These are phyloP conservation scores for Taiwanofungus camphoratus DNA, from an alignment of 1,284 basidiomycete genomes.

Conservation along the genomic window DNA sequence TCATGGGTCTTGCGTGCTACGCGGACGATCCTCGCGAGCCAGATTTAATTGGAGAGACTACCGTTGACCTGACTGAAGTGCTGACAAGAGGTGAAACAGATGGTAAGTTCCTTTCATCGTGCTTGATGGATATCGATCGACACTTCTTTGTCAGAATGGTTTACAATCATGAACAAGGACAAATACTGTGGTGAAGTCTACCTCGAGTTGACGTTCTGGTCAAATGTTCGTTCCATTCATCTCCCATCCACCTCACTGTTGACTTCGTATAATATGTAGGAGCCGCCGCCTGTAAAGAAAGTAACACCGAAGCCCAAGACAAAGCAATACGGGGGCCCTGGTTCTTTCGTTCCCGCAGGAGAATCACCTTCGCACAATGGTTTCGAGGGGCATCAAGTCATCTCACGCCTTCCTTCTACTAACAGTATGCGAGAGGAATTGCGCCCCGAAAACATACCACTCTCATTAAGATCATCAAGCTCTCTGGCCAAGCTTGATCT, in stretches of 20 bases:
- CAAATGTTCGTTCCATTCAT: constrained; percentile 61
- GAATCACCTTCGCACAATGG: constrained; percentile 30
- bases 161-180: constrained; percentile 82
- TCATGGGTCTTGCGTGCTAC: constrained; percentile 82
- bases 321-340: constrained; percentile 70
- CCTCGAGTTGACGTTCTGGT: constrained; percentile 93
- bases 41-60: constrained; percentile 89
- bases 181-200: constrained; percentile 94
- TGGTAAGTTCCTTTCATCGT: constrained; percentile 47
- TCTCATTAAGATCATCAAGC: constrained; percentile 50
- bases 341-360: constrained; percentile 60
- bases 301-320: constrained; percentile 42
- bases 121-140: not conserved
- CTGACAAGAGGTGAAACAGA: constrained; percentile 95
- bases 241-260: constrained; percentile 4
- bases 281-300: constrained; percentile 70
- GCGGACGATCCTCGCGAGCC: constrained; percentile 96
- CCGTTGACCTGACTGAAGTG: constrained; percentile 85
- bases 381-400: constrained; percentile 15
- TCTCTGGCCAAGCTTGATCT: constrained; percentile 58
- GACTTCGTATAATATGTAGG: constrained; percentile 34
- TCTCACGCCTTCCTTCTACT: constrained; percentile 34
- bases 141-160: constrained; percentile 76
- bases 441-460: constrained; percentile 51
- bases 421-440: constrained; percentile 33